A percentile compares a stretch with the other conserved stretches of the same genome.
Conservation (phyloP, 331 rosid species). For the Arachis monticola region DNA sequence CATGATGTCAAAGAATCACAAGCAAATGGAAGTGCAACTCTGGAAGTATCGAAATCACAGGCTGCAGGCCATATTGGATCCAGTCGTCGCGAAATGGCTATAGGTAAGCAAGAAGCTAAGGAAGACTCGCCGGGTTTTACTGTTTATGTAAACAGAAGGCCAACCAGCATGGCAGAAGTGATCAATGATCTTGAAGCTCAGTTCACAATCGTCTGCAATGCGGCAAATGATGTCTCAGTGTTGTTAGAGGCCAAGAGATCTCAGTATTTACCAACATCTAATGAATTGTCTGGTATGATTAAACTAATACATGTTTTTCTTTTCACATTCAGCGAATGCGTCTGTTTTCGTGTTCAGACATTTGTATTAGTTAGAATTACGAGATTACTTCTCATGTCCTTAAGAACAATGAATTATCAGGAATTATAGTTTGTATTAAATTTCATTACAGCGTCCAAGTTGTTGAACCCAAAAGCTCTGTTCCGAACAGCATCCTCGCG, state of each 20-base stretch:
- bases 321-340: constrained; percentile 13
- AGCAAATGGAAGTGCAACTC: constrained; percentile 31
- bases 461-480: constrained; percentile 82
- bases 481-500: constrained; percentile 84
- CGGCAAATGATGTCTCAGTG: constrained; percentile 67
- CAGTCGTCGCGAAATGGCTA: constrained; percentile 50
- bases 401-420: background rate
- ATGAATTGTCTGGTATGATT: constrained; percentile 67
- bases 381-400: constrained; percentile 5
- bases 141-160: constrained; percentile 71
- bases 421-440: constrained; percentile 3
- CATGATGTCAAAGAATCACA: constrained; percentile 41
- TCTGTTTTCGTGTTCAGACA: background rate
- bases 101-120: constrained; percentile 48
- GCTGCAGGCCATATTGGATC: constrained; percentile 51
- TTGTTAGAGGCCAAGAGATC: constrained; percentile 69
- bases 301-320: background rate
- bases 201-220: constrained; percentile 63
- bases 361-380: background rate
- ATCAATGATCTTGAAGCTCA: constrained; percentile 75
- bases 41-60: constrained; percentile 55
- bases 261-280: constrained; percentile 56
- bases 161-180: constrained; percentile 82
- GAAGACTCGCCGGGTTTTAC: constrained; percentile 78
- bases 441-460: constrained; percentile 59